A percentile compares a stretch with the other conserved stretches of the same genome.
These are phyloP conservation scores for Linaria vulgaris DNA, from an alignment of 257 asterid species.

Conservation along the genomic window DNA sequence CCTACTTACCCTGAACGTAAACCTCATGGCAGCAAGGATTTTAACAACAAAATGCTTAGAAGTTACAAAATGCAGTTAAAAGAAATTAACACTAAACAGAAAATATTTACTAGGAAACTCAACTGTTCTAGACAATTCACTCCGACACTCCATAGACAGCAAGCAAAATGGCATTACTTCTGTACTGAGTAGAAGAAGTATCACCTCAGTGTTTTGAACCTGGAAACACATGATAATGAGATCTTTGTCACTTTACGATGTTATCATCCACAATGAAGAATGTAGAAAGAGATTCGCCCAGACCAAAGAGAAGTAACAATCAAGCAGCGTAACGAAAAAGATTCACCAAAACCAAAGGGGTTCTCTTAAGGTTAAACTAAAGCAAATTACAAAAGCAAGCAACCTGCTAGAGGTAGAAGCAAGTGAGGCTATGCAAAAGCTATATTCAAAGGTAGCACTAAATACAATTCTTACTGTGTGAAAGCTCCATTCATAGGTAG, in stretches of 20 bases:
- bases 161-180: conserved; percentile 40
- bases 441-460: too few relatives aligned
- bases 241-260: background rate
- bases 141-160: conserved; percentile 35
- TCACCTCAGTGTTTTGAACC: conserved; percentile 32
- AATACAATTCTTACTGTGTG: too few relatives aligned
- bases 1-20: background rate
- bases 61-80: background rate
- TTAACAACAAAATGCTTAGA: too few relatives aligned
- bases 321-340: background rate
- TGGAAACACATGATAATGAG: conserved; percentile 20
- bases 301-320: background rate
- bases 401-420: background rate
- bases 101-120: conserved; percentile 12
- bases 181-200: conserved; percentile 32
- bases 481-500: conserved; percentile 1
- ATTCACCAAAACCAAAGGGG: background rate
- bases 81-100: background rate
- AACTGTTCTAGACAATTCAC: conserved; percentile 35
- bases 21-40: background rate
- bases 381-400: background rate
- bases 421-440: background rate
- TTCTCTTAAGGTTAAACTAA: too few relatives aligned
- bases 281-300: background rate
- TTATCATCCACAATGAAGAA: background rate